Base-by-base conservation (phyloP, 2,329 filamentous ascomycete genomes). In the Apiospora koreana region DNA sequence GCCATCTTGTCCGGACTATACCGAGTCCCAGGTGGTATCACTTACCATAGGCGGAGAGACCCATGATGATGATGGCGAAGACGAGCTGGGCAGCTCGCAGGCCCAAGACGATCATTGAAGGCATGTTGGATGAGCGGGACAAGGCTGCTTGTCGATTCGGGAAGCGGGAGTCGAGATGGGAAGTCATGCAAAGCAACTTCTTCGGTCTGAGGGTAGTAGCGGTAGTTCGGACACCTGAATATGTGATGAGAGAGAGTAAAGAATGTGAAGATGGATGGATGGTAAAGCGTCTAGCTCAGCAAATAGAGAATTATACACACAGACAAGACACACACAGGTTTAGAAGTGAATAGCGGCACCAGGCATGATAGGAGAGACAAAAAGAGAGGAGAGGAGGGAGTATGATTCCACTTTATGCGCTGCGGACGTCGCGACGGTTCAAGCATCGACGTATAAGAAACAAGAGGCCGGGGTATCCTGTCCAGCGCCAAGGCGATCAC, bases 11-110 rank as follows among this genome's bases (percentile, higher is more conserved):
- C 38, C 65, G 16, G 65, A 5, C 23, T 28, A 38, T 67, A 18
- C 21, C 23, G n/a, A 67, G 23, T 25, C 28, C 8, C 28, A 9
- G 23, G 46, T 21, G 16, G n/a, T 31, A 35, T 18, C 25, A 75
- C 80, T n/a, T 82, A 88, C 86, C 85, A 76, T 84, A 87, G 66
- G 79, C 81, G 35, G 86, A 84, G 5, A 88, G 81, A 46, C 79
- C 81, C 46, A 89, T 73, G n/a, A 86, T 79, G 21, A 84, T 77
- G 41, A 87, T 70, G 18, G 83, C 82, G 42, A 87, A 81, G 48
- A 84, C 65, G 50, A 80, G 78, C 78, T 89, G 86, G 50, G 82
- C 79, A 62, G 81, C 80, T 70, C 86, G 83, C 68, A 88, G 76
- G 67, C 80, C 79, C 65, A 85, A 77, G 54, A 84, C 75, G 68